These are phyloP conservation scores for Globisporangium middletonii DNA, from an alignment of 352 stramenopile species.

Conservation along the genomic window DNA sequence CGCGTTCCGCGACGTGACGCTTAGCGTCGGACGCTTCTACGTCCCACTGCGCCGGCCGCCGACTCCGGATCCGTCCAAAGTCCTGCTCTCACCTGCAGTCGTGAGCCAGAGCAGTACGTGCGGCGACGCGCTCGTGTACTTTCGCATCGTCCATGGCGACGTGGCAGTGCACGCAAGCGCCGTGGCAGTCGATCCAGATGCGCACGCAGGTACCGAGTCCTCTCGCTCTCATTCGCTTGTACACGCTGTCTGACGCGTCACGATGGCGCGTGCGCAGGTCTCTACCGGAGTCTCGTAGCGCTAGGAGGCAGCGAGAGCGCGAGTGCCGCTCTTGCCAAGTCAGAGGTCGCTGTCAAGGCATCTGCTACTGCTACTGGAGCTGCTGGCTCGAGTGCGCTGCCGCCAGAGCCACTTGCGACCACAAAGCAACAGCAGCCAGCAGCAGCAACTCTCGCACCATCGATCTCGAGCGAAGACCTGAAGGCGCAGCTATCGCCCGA, in stretches of 20 bases:
- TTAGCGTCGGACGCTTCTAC: conserved; percentile 28
- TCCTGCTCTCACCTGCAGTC: conserved; percentile 11
- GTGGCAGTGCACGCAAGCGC: conserved; percentile 18
- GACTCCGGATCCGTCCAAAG: conserved; percentile 36
- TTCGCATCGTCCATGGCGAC: conserved; percentile 30
- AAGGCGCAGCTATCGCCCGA: neutral
- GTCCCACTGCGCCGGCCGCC: conserved; percentile 32
- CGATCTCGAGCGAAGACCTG: conserved; percentile 2
- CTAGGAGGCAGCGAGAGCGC: too few relatives aligned
- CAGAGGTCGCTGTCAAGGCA: too few relatives aligned
- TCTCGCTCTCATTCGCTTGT: neutral
- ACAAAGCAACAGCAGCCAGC: neutral
- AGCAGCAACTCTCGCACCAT: neutral
- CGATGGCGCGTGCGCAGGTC: neutral
- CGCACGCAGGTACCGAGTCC: conserved; percentile 17
- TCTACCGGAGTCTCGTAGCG: neutral
- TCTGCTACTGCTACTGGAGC: too few relatives aligned
- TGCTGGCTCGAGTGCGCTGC: too few relatives aligned
- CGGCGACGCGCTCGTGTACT: conserved; percentile 21
- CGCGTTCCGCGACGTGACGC: conserved; percentile 22
- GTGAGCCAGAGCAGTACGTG: conserved; percentile 1
- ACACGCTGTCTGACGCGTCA: neutral
- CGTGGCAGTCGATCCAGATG: conserved; percentile 31
- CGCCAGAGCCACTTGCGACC: neutral
- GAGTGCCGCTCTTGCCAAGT: too few relatives aligned